These are phyloP conservation scores for Fistulinella cinereoalba DNA, from an alignment of 1,284 basidiomycete species.

Conservation along the genomic window DNA sequence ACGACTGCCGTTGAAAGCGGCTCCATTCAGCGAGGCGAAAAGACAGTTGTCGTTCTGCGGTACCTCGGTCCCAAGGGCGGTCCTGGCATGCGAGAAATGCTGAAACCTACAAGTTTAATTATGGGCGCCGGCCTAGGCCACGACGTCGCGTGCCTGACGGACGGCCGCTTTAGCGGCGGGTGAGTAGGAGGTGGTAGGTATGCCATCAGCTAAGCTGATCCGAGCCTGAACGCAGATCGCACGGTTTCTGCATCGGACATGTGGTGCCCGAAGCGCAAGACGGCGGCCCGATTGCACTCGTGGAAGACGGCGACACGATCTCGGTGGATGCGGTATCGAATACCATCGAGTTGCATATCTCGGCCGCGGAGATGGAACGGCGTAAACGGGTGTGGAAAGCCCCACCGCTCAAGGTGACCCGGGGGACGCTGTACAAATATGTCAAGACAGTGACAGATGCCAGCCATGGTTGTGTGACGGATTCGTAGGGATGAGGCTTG, in stretches of 20 bases:
- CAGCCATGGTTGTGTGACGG: slow-evolving; percentile 85
- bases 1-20: slow-evolving; percentile 80
- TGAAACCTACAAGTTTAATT: slow-evolving; percentile 84
- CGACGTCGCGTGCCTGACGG: slow-evolving; percentile 91
- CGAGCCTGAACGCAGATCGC: too few species aligned
- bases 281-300: slow-evolving; percentile 94
- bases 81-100: slow-evolving; percentile 93
- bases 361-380: slow-evolving; percentile 72
- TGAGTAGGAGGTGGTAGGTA: too few species aligned
- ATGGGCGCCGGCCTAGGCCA: slow-evolving; percentile 92
- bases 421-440: slow-evolving; percentile 72
- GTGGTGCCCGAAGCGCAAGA: slow-evolving; percentile 90
- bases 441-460: slow-evolving; percentile 85
- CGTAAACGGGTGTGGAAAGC: slow-evolving; percentile 74
- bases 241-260: slow-evolving; percentile 65
- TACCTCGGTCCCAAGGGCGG: slow-evolving; percentile 97
- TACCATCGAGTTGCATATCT: slow-evolving; percentile 79
- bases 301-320: slow-evolving; percentile 88
- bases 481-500: slow-evolving; percentile 47
- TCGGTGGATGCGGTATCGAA: slow-evolving; percentile 78
- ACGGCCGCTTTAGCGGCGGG: slow-evolving; percentile 97
- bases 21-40: slow-evolving; percentile 81
- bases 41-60: slow-evolving; percentile 86
- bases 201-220: too few species aligned
- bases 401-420: slow-evolving; percentile 64